A percentile compares a stretch with the other conserved stretches of the same genome.
Conservation (phyloP, 768 basidiomycete species). For the Russula emetica region DNA sequence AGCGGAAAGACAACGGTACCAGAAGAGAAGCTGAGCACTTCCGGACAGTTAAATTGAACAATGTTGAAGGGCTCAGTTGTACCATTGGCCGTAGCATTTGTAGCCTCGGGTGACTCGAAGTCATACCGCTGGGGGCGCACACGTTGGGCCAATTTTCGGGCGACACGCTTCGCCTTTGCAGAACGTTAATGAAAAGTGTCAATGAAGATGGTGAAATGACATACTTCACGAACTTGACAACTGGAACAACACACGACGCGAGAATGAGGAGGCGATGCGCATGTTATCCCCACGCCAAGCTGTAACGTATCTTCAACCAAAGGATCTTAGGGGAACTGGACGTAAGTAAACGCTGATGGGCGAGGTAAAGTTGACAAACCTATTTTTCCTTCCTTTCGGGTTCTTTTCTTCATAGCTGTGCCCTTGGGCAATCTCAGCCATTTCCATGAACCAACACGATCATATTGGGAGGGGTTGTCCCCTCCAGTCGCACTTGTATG, state of each 20-base stretch:
- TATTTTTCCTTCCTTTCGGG: constrained; percentile 79
- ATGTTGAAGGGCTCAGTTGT: constrained; percentile 76
- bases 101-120: constrained; percentile 56
- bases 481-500: constrained; percentile 56
- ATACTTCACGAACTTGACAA: constrained; percentile 81
- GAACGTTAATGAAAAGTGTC: constrained; percentile 18
- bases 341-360: background rate
- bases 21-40: constrained; percentile 80
- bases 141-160: constrained; percentile 81
- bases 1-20: constrained; percentile 89
- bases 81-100: constrained; percentile 42
- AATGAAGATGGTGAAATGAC: constrained; percentile 28
- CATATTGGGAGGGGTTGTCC: constrained; percentile 57
- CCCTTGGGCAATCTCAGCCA: constrained; percentile 78
- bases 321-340: constrained; percentile 46
- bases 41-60: constrained; percentile 93
- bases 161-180: constrained; percentile 76
- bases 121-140: constrained; percentile 74
- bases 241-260: constrained; percentile 80
- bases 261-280: constrained; percentile 73
- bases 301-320: constrained; percentile 64
- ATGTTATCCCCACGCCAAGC: constrained; percentile 69
- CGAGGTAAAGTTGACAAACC: constrained; percentile 42
- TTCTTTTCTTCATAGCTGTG: constrained; percentile 78
- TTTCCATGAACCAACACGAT: constrained; percentile 85